phyloP scores from a whole-genome alignment of 1,139 yeast species.

The Diutina pseudorugosa region DNA sequence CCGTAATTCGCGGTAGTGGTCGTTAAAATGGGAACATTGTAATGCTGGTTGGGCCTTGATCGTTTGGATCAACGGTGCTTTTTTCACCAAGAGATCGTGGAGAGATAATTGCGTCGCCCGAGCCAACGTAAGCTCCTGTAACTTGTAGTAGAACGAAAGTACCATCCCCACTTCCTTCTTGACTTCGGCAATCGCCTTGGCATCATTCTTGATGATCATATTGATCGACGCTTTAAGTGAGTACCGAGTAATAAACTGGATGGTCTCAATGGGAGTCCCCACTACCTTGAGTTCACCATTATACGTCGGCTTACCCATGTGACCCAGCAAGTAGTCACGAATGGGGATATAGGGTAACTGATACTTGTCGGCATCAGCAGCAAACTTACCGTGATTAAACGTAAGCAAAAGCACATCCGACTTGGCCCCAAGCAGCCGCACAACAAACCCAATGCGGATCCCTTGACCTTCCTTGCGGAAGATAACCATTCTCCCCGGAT shows the following conservation, averaged over 20 bases:
- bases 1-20: slow-evolving; percentile 36
- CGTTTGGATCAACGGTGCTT: slow-evolving; percentile 24
- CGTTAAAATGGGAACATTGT: slow-evolving; percentile 29
- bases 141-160: slow-evolving; percentile 28
- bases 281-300: slow-evolving; percentile 23
- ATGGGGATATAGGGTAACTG: slow-evolving; percentile 45
- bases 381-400: slow-evolving; percentile 32
- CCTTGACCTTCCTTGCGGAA: slow-evolving; percentile 35
- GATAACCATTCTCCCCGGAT: slow-evolving; percentile 48
- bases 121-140: slow-evolving; percentile 34
- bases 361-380: slow-evolving; percentile 15
- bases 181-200: slow-evolving; percentile 29
- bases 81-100: slow-evolving; percentile 39
- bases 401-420: slow-evolving; percentile 25
- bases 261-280: slow-evolving; percentile 31
- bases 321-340: slow-evolving; percentile 14
- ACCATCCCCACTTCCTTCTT: slow-evolving; percentile 26
- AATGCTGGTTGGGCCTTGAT: slow-evolving; percentile 20
- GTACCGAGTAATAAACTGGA: slow-evolving; percentile 41
- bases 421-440: slow-evolving; percentile 23
- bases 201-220: slow-evolving; percentile 31
- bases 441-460: slow-evolving; percentile 42
- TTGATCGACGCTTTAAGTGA: slow-evolving; percentile 28
- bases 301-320: slow-evolving; percentile 20
- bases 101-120: slow-evolving; percentile 36